These are phyloP conservation scores for Populus ilicifolia DNA, from an alignment of 345 rosid species.

Conservation along the genomic window DNA sequence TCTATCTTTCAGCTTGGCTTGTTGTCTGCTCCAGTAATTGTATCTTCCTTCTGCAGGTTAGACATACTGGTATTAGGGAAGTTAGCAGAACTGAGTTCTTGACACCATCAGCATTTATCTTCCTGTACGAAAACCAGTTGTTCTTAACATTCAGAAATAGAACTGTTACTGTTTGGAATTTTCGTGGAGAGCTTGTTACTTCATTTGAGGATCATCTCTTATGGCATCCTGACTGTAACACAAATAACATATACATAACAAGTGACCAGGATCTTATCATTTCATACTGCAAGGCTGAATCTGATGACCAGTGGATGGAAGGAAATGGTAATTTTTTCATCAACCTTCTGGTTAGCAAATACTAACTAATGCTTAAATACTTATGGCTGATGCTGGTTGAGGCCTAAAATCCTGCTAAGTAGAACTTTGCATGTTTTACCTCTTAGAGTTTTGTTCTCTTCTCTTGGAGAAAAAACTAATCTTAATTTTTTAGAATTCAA, in stretches of 20 bases:
- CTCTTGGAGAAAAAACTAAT: not conserved
- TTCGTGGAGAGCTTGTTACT: conserved; percentile 92
- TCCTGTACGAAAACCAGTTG: conserved; percentile 89
- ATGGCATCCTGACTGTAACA: conserved; percentile 98
- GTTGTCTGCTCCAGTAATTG: not conserved
- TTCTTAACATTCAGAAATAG: conserved; percentile 86
- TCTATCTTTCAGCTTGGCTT: conserved; percentile 2
- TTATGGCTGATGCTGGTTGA: not conserved
- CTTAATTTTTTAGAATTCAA: not conserved
- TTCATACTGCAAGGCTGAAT: conserved; percentile 94
- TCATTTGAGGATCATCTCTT: conserved; percentile 95
- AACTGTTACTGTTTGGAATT: conserved; percentile 92
- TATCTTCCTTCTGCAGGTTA: conserved; percentile 45
- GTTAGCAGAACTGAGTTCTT: conserved; percentile 70
- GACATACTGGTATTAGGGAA: conserved; percentile 77
- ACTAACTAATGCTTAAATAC: not conserved
- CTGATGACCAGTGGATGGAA: conserved; percentile 86
- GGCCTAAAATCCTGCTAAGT: not conserved
- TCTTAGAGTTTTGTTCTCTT: not conserved
- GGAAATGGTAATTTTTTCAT: conserved; percentile 57
- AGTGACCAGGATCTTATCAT: conserved; percentile 97
- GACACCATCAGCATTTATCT: conserved; percentile 97
- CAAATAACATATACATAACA: conserved; percentile 91
- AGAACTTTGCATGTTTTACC: not conserved
- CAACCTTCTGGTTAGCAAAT: not conserved